Evolutionary conservation across 2,329 filamentous ascomycete genomes (phyloP).

Genomic region (Juglanconis juglandina): DNA sequence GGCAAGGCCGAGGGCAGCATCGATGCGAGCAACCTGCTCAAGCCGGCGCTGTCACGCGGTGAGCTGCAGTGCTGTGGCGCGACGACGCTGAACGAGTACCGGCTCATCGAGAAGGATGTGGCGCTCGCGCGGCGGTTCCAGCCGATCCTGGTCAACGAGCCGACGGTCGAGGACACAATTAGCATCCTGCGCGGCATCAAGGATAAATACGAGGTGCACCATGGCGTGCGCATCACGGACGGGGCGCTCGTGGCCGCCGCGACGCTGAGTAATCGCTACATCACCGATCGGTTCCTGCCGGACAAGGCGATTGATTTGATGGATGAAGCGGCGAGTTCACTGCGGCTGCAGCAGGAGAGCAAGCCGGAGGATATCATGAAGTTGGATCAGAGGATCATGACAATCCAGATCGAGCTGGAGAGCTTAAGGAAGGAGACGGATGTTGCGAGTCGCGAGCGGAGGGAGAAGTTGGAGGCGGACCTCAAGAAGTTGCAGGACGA

Average conservation of each 20-base stretch:
- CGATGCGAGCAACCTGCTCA: conserved; percentile 90
- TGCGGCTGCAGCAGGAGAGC: conserved; percentile 91
- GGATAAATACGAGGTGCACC: conserved; percentile 94
- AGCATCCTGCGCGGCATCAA: conserved; percentile 96
- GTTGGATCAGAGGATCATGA: conserved; percentile 93
- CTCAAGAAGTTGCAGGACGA: conserved; percentile 76
- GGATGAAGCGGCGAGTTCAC: conserved; percentile 87
- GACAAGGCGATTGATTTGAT: conserved; percentile 98
- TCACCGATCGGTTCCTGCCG: conserved; percentile 91
- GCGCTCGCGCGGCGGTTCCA: conserved; percentile 91
- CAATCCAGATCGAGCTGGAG: conserved; percentile 93
- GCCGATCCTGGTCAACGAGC: conserved; percentile 89
- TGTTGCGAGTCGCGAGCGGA: conserved; percentile 78
- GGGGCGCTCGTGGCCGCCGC: conserved; percentile 88
- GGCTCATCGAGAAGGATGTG: conserved; percentile 92
- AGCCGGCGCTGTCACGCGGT: conserved; percentile 87
- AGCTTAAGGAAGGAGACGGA: conserved; percentile 93
- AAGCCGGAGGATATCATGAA: conserved; percentile 93
- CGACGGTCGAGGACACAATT: conserved; percentile 86
- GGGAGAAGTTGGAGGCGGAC: conserved; percentile 77
- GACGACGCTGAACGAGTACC: conserved; percentile 88
- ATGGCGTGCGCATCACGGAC: conserved; percentile 92
- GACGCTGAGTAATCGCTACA: conserved; percentile 90
- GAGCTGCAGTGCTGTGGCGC: conserved; percentile 94
- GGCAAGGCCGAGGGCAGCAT: conserved; percentile 96